Percentiles rank a stretch among this genome's conserved stretches.
phyloP scores from a whole-genome alignment of 495 filamentous ascomycete species.

The Viridothelium virens region DNA sequence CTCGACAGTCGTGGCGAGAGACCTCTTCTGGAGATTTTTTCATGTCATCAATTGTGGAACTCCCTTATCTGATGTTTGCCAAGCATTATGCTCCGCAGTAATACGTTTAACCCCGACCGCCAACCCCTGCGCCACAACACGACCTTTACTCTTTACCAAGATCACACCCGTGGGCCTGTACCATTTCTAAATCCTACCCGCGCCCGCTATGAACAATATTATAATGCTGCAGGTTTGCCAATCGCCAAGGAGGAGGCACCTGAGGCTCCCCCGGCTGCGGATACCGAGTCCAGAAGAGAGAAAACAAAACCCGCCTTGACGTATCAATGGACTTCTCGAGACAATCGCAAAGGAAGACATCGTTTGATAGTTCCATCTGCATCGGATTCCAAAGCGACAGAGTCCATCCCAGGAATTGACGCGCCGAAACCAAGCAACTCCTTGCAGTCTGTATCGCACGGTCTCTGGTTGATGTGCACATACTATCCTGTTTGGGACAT shows the following conservation, averaged over 20 bases:
- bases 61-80: not conserved
- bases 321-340: constrained; percentile 55
- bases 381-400: constrained; percentile 22
- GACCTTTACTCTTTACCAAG: constrained; percentile 22
- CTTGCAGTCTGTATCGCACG: constrained; percentile 34
- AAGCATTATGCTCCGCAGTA: constrained; percentile 23
- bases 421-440: constrained; percentile 42
- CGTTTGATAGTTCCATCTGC: constrained; percentile 43
- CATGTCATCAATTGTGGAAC: not conserved
- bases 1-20: no score
- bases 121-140: constrained; percentile 24
- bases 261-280: not conserved
- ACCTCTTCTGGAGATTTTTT: not conserved
- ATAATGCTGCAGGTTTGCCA: constrained; percentile 11
- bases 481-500: constrained; percentile 60
- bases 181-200: constrained; percentile 46
- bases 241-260: constrained; percentile 19
- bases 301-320: constrained; percentile 25
- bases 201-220: constrained; percentile 29
- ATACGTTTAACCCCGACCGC: constrained; percentile 24
- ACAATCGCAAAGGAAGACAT: constrained; percentile 66
- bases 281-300: constrained; percentile 10
- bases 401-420: constrained; percentile 17
- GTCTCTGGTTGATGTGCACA: constrained; percentile 49
- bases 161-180: constrained; percentile 36